Percentiles rank a stretch among this genome's conserved stretches.
These are phyloP conservation scores for Warburgia ugandensis DNA, from an alignment of 164 flowering plant genomes.

Conservation along the genomic window DNA sequence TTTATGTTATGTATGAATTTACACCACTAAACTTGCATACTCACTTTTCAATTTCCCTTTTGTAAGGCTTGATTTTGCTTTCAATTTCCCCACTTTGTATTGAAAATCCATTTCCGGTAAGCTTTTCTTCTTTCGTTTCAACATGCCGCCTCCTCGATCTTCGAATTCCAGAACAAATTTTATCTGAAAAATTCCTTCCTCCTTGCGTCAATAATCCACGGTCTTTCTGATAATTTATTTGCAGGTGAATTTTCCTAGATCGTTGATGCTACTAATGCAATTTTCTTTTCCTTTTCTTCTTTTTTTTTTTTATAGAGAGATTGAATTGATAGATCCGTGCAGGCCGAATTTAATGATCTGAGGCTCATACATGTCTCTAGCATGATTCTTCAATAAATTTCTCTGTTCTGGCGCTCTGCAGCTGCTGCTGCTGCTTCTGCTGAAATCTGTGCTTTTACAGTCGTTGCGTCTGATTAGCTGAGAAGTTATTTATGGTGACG, in stretches of 20 bases:
- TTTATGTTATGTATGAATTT: not conserved
- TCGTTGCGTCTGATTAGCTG: no score
- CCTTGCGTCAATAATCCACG: not conserved
- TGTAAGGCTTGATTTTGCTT: conserved; percentile 14
- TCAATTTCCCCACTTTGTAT: conserved; percentile 15
- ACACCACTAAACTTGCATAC: not conserved
- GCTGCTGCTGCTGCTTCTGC: not conserved
- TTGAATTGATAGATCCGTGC: not conserved
- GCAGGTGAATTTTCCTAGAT: not conserved
- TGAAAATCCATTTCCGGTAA: conserved; percentile 4
- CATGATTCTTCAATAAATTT: conserved; percentile 2
- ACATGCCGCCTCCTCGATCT: not conserved
- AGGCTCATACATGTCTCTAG: conserved; percentile 6
- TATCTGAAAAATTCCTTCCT: not conserved
- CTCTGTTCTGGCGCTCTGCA: conserved; percentile 2
- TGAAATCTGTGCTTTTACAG: no score
- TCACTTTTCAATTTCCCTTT: conserved; percentile 9
- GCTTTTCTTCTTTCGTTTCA: not conserved
- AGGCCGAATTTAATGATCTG: conserved; percentile 9
- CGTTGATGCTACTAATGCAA: not conserved
- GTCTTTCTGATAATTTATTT: not conserved
- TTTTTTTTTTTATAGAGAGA: not conserved
- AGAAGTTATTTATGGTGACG: conserved; percentile 8
- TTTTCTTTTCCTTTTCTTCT: not conserved
- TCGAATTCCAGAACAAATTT: not conserved